These are phyloP conservation scores for Boletales sp. DNA, from an alignment of 768 basidiomycete genomes.

Conservation along the genomic window DNA sequence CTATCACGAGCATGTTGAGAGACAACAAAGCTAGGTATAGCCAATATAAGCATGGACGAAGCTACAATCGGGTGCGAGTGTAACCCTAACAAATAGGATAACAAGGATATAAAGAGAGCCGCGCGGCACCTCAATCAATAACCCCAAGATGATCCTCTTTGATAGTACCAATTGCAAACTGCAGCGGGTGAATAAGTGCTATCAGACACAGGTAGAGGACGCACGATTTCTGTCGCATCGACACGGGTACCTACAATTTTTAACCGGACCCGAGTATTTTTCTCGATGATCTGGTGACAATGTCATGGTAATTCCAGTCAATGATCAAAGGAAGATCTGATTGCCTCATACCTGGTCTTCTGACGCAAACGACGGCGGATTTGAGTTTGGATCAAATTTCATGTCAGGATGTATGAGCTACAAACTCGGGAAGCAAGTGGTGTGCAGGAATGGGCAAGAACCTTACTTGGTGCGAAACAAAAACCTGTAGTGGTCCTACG, in stretches of 20 bases:
- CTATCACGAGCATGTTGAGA: no score
- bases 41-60: neutral
- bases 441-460: slow-evolving; percentile 20
- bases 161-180: slow-evolving; percentile 98
- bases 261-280: slow-evolving; percentile 86
- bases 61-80: slow-evolving; percentile 5
- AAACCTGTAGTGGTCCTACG: slow-evolving; percentile 90
- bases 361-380: slow-evolving; percentile 94
- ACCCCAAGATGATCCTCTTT: slow-evolving; percentile 98
- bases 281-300: slow-evolving; percentile 74
- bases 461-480: slow-evolving; percentile 89
- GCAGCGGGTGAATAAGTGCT: neutral
- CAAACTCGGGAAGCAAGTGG: slow-evolving; percentile 4
- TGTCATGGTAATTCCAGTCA: neutral
- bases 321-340: neutral
- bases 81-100: neutral
- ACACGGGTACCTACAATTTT: slow-evolving; percentile 99
- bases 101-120: neutral
- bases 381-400: slow-evolving; percentile 92
- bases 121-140: slow-evolving; percentile 59
- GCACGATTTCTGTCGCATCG: slow-evolving; percentile 94
- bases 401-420: slow-evolving; percentile 94
- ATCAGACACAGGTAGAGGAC: slow-evolving; percentile 28
- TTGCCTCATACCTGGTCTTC: slow-evolving; percentile 67
- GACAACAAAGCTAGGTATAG: neutral